A percentile compares a stretch with the other conserved stretches of the same genome.
These are phyloP conservation scores for Epichloe typhina DNA, from an alignment of 2,329 filamentous ascomycete genomes.

Conservation along the genomic window DNA sequence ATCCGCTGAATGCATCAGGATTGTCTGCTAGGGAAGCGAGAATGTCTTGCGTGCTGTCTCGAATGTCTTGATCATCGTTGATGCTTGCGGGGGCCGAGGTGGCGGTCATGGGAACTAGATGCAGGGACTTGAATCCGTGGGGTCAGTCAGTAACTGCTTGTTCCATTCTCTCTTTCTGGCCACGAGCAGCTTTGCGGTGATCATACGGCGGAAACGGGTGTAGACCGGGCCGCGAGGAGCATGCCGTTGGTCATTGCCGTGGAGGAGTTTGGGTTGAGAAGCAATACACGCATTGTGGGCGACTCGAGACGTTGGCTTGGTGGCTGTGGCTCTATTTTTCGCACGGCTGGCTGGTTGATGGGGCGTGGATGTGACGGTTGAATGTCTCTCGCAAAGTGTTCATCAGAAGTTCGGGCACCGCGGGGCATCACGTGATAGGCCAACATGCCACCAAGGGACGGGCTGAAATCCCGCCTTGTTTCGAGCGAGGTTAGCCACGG, in stretches of 20 bases:
- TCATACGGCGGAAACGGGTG: conserved; percentile 16
- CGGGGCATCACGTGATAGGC: conserved; percentile 26
- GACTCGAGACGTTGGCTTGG: no score
- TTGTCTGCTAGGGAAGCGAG: conserved; percentile 35
- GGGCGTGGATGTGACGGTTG: no score
- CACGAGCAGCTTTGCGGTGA: not conserved
- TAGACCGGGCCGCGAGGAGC: conserved; percentile 14
- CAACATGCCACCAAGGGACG: not conserved
- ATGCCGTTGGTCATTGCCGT: conserved; percentile 57
- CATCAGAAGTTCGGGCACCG: conserved; percentile 4
- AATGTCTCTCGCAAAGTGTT: no score
- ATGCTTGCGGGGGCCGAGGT: conserved; percentile 60
- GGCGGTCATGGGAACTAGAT: conserved; percentile 53
- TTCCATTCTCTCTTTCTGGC: not conserved
- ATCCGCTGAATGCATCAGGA: conserved; percentile 23
- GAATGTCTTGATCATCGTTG: conserved; percentile 59
- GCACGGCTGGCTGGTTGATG: no score
- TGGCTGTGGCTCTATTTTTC: no score
- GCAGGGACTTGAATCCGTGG: conserved; percentile 34
- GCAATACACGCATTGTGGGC: conserved; percentile 34
- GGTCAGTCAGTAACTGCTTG: not conserved
- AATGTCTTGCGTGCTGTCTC: conserved; percentile 48
- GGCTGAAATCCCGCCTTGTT: no score
- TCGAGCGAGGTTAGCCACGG: not conserved
- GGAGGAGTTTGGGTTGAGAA: conserved; percentile 73